Percentiles rank a stretch among this genome's conserved stretches.
These are phyloP conservation scores for Penicillium verrucosum DNA, from an alignment of 2,329 filamentous ascomycete genomes.

Conservation along the genomic window DNA sequence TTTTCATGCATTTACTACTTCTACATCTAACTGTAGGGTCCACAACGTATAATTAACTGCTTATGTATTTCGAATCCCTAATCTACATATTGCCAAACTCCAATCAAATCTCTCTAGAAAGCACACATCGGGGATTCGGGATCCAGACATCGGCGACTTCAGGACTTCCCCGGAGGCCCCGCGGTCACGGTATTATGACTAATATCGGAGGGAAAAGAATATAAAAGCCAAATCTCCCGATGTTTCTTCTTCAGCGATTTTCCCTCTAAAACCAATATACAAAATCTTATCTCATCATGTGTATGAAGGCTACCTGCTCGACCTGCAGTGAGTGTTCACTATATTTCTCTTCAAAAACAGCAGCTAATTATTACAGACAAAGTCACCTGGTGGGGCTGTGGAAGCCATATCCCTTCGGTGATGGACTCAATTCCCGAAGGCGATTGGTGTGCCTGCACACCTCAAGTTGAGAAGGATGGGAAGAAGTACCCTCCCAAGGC, in stretches of 20 bases:
- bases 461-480: constrained; percentile 59
- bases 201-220: constrained; percentile 17
- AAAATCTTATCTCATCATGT: constrained; percentile 51
- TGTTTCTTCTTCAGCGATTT: neutral
- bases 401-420: constrained; percentile 58
- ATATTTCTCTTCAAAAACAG: neutral
- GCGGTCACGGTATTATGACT: constrained; percentile 18
- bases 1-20: neutral
- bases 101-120: neutral
- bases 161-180: neutral
- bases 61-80: neutral
- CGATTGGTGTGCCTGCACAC: constrained; percentile 64
- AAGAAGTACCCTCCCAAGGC: constrained; percentile 65
- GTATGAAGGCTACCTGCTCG: constrained; percentile 60
- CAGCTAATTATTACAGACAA: constrained; percentile 48
- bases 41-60: neutral
- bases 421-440: constrained; percentile 58
- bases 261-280: neutral
- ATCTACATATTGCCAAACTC: neutral
- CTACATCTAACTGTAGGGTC: neutral
- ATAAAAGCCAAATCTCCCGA: constrained; percentile 16
- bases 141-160: constrained; percentile 21
- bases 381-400: constrained; percentile 64
- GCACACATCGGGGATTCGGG: constrained; percentile 24
- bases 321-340: constrained; percentile 56